Base-by-base conservation (phyloP, 2,329 filamentous ascomycete species). In the Nothomitra cinnamomea region DNA sequence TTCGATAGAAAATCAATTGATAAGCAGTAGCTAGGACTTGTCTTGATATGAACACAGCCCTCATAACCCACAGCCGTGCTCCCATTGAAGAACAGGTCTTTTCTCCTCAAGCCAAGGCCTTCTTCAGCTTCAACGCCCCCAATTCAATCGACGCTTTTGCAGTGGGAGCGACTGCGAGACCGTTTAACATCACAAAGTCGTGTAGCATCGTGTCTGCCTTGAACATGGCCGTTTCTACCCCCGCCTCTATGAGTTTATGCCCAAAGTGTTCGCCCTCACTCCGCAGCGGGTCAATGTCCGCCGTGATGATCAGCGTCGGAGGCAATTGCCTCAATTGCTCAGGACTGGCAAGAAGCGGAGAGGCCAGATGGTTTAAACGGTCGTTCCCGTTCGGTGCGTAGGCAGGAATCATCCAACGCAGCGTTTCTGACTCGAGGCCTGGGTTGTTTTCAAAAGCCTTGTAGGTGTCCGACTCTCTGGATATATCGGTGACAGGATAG, bases 121-220 rank as follows among this genome's bases (percentile, higher is more conserved):
- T 48, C 36, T 19, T 41, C 19, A 53, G n/a, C 51, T 38, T 53
- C 51, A 53, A 24, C 25, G 36, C 36, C 13, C 4, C 51, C 10
- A 38, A 17, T 17, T 24, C 51, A 19, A 22, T 19, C 35, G 51
- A 24, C 41, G 51, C 38, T n/a, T 15, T 24, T 3, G 49, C 19
- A 8, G 49, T 52, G 21, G 49, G 21, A 32, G 12, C 15, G 4
- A 17, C 25, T 25, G 22, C 19, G 4, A 40, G 15, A 15, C 28
- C 35, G 15, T 41, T 12, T n/a, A 52, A 32, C 51, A 52, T 40
- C 32, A 25, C 51, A 52, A 52, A 52, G 21, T 52, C 51, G 38
- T 45, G 51, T 15, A 52, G 36, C 41, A 17, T 38, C 22, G 32
- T 36, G 10, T 21, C 10, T 21, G 51, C 51, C 13, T 22, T 22